Percentiles rank a stretch among this genome's conserved stretches.
Evolutionary conservation across 2,329 filamentous ascomycete species (phyloP).

Genomic region (Tricladium varicosporioides): DNA sequence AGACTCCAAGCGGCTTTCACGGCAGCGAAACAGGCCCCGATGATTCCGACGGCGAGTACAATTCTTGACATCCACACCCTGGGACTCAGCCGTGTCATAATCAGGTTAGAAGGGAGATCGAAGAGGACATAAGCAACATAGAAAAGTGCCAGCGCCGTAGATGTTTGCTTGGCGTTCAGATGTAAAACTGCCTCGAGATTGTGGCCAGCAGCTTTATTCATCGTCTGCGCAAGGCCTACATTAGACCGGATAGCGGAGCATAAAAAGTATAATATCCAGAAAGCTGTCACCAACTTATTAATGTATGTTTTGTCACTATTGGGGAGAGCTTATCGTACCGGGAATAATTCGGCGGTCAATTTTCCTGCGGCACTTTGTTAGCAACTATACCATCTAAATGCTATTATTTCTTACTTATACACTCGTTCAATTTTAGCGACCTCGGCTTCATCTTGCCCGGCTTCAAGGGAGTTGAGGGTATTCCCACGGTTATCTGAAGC

Average conservation of each 20-base stretch:
- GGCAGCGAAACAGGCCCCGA: slow-evolving; percentile 80
- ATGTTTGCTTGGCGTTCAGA: slow-evolving; percentile 73
- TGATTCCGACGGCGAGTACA: slow-evolving; percentile 80
- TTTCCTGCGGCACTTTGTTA: slow-evolving; percentile 36
- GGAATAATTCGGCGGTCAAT: slow-evolving; percentile 57
- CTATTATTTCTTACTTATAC: slow-evolving; percentile 34
- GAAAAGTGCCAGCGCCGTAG: slow-evolving; percentile 81
- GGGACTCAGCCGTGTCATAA: slow-evolving; percentile 83
- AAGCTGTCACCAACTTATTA: slow-evolving; percentile 49
- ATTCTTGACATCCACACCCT: slow-evolving; percentile 92
- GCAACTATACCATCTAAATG: background rate
- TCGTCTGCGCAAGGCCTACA: slow-evolving; percentile 90
- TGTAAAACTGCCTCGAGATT: slow-evolving; percentile 71
- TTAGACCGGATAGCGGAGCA: slow-evolving; percentile 91
- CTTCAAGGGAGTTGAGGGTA: background rate
- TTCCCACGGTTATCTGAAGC: slow-evolving; percentile 2
- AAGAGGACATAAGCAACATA: slow-evolving; percentile 92
- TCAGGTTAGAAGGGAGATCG: slow-evolving; percentile 81
- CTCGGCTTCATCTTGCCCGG: slow-evolving; percentile 23
- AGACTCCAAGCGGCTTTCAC: slow-evolving; percentile 82
- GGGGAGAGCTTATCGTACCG: slow-evolving; percentile 28
- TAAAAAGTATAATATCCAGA: slow-evolving; percentile 89
- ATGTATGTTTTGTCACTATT: background rate
- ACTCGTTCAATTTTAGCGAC: slow-evolving; percentile 35
- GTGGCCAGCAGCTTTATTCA: slow-evolving; percentile 72